Conservation (phyloP, 371 early-diverging fungal species). For the Circinella umbellata region DNA sequence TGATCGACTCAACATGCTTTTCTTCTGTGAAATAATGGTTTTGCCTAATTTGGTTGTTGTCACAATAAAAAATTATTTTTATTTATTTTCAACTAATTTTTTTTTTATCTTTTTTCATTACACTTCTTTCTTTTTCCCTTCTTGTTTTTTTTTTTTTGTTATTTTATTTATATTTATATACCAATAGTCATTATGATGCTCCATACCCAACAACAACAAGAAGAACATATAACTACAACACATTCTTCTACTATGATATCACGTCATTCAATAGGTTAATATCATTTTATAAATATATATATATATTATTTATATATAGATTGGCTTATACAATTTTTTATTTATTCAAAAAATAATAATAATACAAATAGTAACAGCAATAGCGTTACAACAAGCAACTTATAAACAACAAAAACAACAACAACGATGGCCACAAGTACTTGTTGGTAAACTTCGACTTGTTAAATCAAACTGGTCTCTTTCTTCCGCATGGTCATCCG, state of each 20-base stretch:
- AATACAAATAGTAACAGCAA: neutral
- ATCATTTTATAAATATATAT: neutral
- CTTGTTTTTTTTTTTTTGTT: neutral
- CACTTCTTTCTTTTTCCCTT: slow-evolving; percentile 5
- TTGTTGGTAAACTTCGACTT: slow-evolving; percentile 10
- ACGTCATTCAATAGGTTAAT: slow-evolving; percentile 1
- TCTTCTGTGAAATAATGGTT: neutral
- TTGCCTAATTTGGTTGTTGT: slow-evolving; percentile 11
- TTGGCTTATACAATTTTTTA: too few species aligned
- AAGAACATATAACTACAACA: neutral
- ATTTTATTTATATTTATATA: neutral
- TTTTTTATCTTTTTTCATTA: neutral
- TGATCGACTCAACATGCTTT: neutral
- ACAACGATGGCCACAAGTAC: slow-evolving; percentile 8
- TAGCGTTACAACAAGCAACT: neutral
- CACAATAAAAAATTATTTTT: neutral
- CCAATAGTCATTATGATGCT: neutral
- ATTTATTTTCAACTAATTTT: neutral
- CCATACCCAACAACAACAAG: neutral
- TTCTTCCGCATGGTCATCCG: slow-evolving; percentile 11
- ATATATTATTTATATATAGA: too few species aligned
- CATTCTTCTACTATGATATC: neutral
- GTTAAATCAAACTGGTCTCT: slow-evolving; percentile 16
- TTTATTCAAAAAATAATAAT: too few species aligned
- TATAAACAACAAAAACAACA: neutral